Evolutionary conservation across 805 yeast genomes (phyloP).

Genomic region (Groenewaldozyma tartarivorans): DNA sequence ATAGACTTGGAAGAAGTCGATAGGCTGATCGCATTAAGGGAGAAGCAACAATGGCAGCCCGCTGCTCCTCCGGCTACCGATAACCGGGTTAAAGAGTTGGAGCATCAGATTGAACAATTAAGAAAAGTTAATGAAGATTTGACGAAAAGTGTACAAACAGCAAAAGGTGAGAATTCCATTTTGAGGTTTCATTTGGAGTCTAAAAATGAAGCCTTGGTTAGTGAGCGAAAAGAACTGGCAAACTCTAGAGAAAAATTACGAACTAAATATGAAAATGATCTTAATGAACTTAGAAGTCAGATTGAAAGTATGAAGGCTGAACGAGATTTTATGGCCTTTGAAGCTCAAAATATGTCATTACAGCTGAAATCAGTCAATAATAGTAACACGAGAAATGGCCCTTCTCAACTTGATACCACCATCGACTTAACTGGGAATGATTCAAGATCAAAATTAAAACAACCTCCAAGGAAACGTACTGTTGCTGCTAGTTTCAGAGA

Average conservation of each 20-base stretch:
- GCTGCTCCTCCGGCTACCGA: too few relatives aligned
- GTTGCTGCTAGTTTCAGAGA: constrained; percentile 20
- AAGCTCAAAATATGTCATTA: constrained; percentile 29
- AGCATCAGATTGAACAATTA: constrained; percentile 4
- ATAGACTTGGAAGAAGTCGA: constrained; percentile 19
- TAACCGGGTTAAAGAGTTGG: neutral
- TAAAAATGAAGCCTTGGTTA: constrained; percentile 17
- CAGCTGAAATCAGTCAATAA: neutral
- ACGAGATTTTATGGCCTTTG: constrained; percentile 44
- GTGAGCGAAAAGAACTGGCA: constrained; percentile 21
- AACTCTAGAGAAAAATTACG: constrained; percentile 15
- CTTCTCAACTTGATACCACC: too few relatives aligned
- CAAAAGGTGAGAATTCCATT: constrained; percentile 76
- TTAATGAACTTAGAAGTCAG: constrained; percentile 32
- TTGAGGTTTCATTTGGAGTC: constrained; percentile 49
- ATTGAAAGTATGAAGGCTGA: constrained; percentile 43
- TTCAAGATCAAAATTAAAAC: too few relatives aligned
- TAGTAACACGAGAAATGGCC: too few relatives aligned
- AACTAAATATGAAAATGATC: constrained; percentile 27
- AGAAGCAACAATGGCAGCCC: too few relatives aligned
- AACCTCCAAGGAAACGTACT: constrained; percentile 9
- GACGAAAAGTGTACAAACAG: constrained; percentile 34
- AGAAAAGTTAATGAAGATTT: constrained; percentile 19
- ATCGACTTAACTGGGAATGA: too few relatives aligned
- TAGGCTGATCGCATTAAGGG: constrained; percentile 4